Conservation (phyloP, 192 early-diverging fungal genomes). For the Coemansia pectinata region DNA sequence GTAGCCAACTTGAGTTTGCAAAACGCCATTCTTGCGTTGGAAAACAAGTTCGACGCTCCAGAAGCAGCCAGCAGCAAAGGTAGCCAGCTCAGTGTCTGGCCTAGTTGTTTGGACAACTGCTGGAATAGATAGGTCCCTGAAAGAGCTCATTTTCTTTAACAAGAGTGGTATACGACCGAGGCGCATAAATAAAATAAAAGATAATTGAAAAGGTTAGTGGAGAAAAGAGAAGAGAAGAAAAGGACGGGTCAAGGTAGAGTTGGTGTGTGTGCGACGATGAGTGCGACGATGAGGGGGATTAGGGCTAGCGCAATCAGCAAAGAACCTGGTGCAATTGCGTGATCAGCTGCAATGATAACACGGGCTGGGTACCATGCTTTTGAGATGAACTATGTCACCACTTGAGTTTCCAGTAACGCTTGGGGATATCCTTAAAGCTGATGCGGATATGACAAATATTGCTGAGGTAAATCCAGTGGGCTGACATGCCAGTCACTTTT, state of each 20-base stretch:
- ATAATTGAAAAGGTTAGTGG: background rate
- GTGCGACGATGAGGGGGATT: background rate
- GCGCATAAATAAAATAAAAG: slow-evolving; percentile 9
- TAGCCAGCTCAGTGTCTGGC: slow-evolving; percentile 58
- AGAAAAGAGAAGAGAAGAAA: background rate
- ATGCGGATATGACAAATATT: too few relatives aligned
- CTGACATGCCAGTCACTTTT: too few relatives aligned
- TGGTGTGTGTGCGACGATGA: background rate
- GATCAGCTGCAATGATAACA: too few relatives aligned
- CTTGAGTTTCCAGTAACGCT: background rate
- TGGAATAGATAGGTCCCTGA: slow-evolving; percentile 33
- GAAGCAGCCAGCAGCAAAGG: slow-evolving; percentile 94
- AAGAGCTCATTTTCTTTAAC: slow-evolving; percentile 20
- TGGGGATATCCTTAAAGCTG: background rate
- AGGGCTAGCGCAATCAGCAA: background rate
- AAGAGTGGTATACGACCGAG: slow-evolving; percentile 15
- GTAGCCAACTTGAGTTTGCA: slow-evolving; percentile 69
- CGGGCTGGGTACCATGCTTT: background rate
- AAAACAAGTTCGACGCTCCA: slow-evolving; percentile 67
- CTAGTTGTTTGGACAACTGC: slow-evolving; percentile 18
- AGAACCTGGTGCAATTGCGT: too few relatives aligned
- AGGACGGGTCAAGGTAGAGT: background rate
- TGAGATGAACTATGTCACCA: background rate
- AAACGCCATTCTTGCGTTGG: slow-evolving; percentile 49
- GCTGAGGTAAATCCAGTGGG: too few relatives aligned